Base-by-base conservation (phyloP, 148 eudicot genomes). In the Persicaria tinctoria region DNA sequence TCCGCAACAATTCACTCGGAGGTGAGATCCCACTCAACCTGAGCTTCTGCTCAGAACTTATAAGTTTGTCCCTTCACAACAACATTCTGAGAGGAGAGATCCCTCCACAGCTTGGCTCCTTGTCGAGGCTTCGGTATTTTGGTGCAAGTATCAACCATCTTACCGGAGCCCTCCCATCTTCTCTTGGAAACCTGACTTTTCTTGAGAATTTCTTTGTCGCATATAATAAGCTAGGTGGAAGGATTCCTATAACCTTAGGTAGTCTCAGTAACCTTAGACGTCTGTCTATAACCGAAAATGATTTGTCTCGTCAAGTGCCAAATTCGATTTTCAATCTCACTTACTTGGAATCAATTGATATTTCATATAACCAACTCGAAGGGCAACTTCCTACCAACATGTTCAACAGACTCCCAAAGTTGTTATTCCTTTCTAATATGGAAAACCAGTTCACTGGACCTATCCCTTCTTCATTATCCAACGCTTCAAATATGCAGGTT, bases 291-390 rank as follows among this genome's bases (percentile, higher is more conserved):
- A 46, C 14, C 48, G 46, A 2, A 1, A 78, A 82, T 49, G 45
- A 72, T 53, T 48, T 82, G 13, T 51, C 73, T 3, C 81, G 84
- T 47, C 46, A 0, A 10, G 32, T 78, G 47, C 84, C 84, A 3
- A 70, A 72, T 51, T 75, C 80, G 1, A 69, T 81, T 8, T 82
- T 51, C 27, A 82, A 82, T 56, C 79, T 75, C 44, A 75, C 84
- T 13, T 20, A 9, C 9, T 47, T 82, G 46, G 32, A 10, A 6
- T 0, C 0, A 0, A 48, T 82, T 14, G 73, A 23, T 20, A 14
- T 82, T 1, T 74, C 73, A 64, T 12, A 18, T 8, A 82, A 82
- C 64, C 45, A 38, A 6, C 75, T 82, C 20, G 74, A 63, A 68
- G 80, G 84, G 45, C 57, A n/a, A 2, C 77, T 82, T 27, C 81